Percentiles rank a stretch among this genome's conserved stretches.
These are phyloP conservation scores for Chaetomium sp. DNA, from an alignment of 2,329 filamentous ascomycete species.

Conservation along the genomic window DNA sequence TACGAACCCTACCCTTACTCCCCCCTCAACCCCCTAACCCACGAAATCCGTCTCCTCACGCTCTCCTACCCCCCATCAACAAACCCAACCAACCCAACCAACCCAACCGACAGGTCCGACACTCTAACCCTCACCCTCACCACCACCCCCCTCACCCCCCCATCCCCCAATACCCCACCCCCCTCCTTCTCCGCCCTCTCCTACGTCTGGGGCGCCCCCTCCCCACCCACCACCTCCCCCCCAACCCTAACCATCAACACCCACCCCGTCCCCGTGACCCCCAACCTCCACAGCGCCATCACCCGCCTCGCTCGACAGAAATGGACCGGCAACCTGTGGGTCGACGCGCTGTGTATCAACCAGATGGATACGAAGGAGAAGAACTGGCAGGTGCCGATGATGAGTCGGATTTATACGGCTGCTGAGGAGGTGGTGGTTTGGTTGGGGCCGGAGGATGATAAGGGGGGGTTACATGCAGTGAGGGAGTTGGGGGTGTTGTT, in stretches of 20 bases:
- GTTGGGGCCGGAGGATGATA: constrained; percentile 4
- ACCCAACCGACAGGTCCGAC: not conserved
- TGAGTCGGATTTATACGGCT: constrained; percentile 7
- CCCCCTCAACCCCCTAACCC: constrained; percentile 3
- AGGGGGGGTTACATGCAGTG: not conserved
- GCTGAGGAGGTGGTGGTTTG: constrained; percentile 5
- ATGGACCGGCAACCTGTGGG: not conserved
- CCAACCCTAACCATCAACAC: not conserved
- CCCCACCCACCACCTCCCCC: not conserved
- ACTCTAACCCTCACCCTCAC: constrained; percentile 3
- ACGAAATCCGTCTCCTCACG: constrained; percentile 10
- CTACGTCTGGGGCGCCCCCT: constrained; percentile 9
- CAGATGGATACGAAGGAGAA: constrained; percentile 13
- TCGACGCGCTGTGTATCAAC: constrained; percentile 15
- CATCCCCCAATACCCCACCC: not conserved
- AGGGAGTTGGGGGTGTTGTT: not conserved
- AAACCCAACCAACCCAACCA: not conserved
- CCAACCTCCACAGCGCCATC: constrained; percentile 7
- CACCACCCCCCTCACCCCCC: not conserved
- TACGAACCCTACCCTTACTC: not conserved
- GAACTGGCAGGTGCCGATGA: constrained; percentile 9
- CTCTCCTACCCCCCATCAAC: not conserved
- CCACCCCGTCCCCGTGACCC: not conserved
- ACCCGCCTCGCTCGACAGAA: not conserved
- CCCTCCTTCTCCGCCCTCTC: constrained; percentile 2